Evolutionary conservation across 2,329 filamentous ascomycete species (phyloP).

Genomic region (Pseudogymnoascus destructans): DNA sequence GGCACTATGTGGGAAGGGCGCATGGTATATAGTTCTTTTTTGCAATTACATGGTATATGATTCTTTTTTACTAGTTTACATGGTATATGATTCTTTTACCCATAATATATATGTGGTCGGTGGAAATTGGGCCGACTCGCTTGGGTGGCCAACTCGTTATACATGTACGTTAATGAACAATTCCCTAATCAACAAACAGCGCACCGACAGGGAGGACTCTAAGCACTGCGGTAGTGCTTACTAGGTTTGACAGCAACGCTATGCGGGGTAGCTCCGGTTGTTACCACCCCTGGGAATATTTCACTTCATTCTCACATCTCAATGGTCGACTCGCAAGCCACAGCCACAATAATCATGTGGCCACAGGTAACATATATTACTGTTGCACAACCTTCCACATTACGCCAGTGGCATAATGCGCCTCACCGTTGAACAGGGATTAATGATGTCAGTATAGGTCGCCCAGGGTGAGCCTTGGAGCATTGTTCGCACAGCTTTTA

Average conservation of each 20-base stretch:
- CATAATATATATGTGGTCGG: too few species aligned
- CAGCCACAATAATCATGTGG: slow-evolving; percentile 3
- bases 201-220: neutral
- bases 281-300: neutral
- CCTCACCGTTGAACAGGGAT: neutral
- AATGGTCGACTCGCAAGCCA: neutral
- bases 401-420: neutral
- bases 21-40: too few species aligned
- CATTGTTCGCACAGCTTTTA: neutral
- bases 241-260: neutral
- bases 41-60: too few species aligned
- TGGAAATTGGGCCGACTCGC: too few species aligned
- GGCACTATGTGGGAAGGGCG: too few species aligned
- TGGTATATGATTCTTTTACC: too few species aligned
- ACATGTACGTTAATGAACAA: too few species aligned
- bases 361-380: neutral
- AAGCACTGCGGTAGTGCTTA: slow-evolving; percentile 1
- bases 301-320: slow-evolving; percentile 5
- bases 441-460: neutral
- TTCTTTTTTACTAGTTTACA: too few species aligned
- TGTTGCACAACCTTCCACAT: neutral
- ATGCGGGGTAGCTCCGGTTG: slow-evolving; percentile 5
- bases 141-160: too few species aligned
- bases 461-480: neutral
- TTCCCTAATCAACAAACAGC: slow-evolving; percentile 3